Evolutionary conservation across 345 rosid species (phyloP).

Genomic region (Citrus medica): DNA sequence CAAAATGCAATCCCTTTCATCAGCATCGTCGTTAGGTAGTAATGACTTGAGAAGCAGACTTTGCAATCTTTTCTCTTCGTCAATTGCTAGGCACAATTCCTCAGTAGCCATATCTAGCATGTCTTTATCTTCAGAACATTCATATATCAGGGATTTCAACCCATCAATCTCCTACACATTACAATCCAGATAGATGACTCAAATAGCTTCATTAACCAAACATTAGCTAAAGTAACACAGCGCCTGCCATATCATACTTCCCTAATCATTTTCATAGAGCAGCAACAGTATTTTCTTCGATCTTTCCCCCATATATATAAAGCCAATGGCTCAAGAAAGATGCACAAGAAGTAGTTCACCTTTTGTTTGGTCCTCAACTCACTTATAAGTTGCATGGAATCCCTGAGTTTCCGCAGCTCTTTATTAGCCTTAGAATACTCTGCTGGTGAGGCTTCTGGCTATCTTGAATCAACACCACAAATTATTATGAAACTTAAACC

Average conservation of each 20-base stretch:
- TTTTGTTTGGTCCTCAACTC: slow-evolving; percentile 70
- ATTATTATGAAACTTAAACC: neutral
- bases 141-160: slow-evolving; percentile 62
- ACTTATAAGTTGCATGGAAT: slow-evolving; percentile 67
- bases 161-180: slow-evolving; percentile 65
- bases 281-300: neutral
- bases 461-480: slow-evolving; percentile 55
- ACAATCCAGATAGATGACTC: neutral
- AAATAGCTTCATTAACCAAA: neutral
- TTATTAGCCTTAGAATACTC: slow-evolving; percentile 82
- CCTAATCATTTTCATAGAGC: neutral
- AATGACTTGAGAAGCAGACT: slow-evolving; percentile 66
- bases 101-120: slow-evolving; percentile 73
- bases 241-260: neutral
- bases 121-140: slow-evolving; percentile 64
- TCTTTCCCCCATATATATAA: neutral
- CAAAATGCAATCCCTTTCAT: slow-evolving; percentile 88
- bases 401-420: slow-evolving; percentile 80
- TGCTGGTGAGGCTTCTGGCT: slow-evolving; percentile 81
- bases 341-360: slow-evolving; percentile 28
- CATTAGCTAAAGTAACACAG: neutral
- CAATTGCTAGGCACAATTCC: slow-evolving; percentile 55
- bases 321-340: neutral
- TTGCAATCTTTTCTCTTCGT: slow-evolving; percentile 74
- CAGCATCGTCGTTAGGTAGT: slow-evolving; percentile 99